A percentile compares a stretch with the other conserved stretches of the same genome.
Evolutionary conservation across 164 flowering plant species (phyloP).

Genomic region (Kalanchoe fedtschenkoi): DNA sequence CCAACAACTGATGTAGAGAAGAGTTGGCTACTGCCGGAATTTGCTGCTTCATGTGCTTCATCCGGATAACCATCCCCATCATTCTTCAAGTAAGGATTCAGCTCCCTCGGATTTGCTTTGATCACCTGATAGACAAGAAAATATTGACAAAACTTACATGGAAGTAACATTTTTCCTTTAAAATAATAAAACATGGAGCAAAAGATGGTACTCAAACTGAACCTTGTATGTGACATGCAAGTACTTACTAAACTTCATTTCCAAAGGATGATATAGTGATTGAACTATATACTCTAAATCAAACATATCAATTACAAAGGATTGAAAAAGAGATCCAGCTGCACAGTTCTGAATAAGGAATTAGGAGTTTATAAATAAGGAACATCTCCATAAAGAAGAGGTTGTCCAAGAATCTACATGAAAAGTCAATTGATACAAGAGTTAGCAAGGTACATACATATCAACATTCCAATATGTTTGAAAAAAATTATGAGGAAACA

Average conservation of each 20-base stretch:
- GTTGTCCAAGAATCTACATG: too few relatives aligned
- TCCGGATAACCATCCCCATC: constrained; percentile 87
- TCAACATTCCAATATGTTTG: too few relatives aligned
- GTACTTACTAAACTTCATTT: not conserved
- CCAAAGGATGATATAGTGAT: not conserved
- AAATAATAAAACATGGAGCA: not conserved
- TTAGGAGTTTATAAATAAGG: too few relatives aligned
- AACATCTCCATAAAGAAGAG: too few relatives aligned
- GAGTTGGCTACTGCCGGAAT: constrained; percentile 23
- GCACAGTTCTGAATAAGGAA: too few relatives aligned
- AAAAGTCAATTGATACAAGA: too few relatives aligned
- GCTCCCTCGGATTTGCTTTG: constrained; percentile 57
- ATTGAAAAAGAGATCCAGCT: too few relatives aligned
- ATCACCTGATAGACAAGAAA: constrained; percentile 24
- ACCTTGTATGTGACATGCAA: not conserved
- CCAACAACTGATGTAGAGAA: constrained; percentile 61
- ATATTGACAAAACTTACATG: not conserved
- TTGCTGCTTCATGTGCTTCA: constrained; percentile 24
- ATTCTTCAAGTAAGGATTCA: constrained; percentile 74
- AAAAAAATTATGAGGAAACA: too few relatives aligned
- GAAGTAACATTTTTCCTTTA: not conserved
- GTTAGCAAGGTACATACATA: too few relatives aligned
- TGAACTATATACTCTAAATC: not conserved
- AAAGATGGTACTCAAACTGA: not conserved
- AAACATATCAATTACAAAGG: too few relatives aligned